Conservation (phyloP, 495 filamentous ascomycete genomes). For the Penicillium pancosmium region DNA sequence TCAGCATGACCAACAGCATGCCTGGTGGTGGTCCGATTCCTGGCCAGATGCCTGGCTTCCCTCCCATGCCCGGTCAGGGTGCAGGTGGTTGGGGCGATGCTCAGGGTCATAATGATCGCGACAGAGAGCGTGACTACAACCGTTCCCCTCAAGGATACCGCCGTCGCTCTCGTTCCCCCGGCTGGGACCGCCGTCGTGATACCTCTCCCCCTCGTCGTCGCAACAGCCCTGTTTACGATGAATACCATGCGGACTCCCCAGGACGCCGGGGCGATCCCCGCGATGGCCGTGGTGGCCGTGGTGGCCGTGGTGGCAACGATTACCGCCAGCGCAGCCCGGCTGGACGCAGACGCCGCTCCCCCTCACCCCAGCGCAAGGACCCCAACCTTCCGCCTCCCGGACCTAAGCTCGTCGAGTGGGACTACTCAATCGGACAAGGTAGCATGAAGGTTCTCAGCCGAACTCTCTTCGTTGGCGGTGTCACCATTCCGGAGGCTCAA, state of each 20-base stretch:
- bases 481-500: conserved; percentile 83
- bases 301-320: conserved; percentile 55
- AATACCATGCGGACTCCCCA: conserved; percentile 63
- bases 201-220: conserved; percentile 60
- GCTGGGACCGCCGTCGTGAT: conserved; percentile 67
- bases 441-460: conserved; percentile 92
- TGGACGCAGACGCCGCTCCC: conserved; percentile 62
- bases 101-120: conserved; percentile 63
- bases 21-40: conserved; percentile 29
- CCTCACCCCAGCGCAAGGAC: conserved; percentile 59
- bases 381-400: conserved; percentile 57
- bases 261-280: conserved; percentile 62
- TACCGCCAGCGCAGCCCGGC: conserved; percentile 86
- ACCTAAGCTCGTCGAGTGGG: conserved; percentile 81
- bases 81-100: conserved; percentile 45
- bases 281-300: conserved; percentile 55
- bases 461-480: conserved; percentile 95
- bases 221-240: conserved; percentile 73
- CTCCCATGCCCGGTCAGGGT: conserved; percentile 34
- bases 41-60: conserved; percentile 35
- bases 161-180: conserved; percentile 75
- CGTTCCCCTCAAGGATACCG: conserved; percentile 64
- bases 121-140: conserved; percentile 56
- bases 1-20: conserved; percentile 44
- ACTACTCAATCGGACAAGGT: conserved; percentile 68